Evolutionary conservation across 2,329 filamentous ascomycete species (phyloP).

Genomic region (Venturiaceae sp.): DNA sequence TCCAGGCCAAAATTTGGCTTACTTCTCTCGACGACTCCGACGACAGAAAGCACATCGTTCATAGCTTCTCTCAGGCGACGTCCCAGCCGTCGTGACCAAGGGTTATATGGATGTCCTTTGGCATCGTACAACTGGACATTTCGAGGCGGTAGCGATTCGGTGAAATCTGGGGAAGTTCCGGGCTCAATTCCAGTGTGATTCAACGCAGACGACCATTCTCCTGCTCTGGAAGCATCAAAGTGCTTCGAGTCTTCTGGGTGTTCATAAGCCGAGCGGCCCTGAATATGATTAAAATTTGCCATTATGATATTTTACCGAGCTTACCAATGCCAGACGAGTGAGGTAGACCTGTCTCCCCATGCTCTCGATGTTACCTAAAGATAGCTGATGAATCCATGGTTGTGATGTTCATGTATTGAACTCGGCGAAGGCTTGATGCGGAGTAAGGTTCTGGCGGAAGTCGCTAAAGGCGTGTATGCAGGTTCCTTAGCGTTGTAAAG

Average conservation of each 20-base stretch:
- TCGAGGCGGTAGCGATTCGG: neutral
- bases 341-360: conserved; percentile 8
- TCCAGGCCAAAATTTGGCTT: neutral
- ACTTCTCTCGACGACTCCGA: conserved; percentile 34
- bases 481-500: neutral
- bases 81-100: conserved; percentile 27
- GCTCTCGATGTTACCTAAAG: neutral
- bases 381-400: neutral
- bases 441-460: neutral
- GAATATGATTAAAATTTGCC: neutral
- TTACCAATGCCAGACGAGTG: conserved; percentile 5
- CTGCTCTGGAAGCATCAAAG: conserved; percentile 11
- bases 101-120: conserved; percentile 33
- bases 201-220: neutral
- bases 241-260: conserved; percentile 15
- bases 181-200: conserved; percentile 13
- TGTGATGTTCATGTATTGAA: too few species aligned
- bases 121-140: conserved; percentile 32
- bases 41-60: conserved; percentile 36
- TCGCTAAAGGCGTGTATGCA: neutral
- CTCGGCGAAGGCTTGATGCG: neutral
- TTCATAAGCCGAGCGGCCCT: conserved; percentile 33
- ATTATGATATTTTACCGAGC: neutral
- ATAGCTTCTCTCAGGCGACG: conserved; percentile 32
- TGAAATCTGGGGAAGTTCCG: neutral